Percentiles rank a stretch among this genome's conserved stretches.
Evolutionary conservation across 176 grass and related monocot genomes (phyloP).

Genomic region (Microstegium vimineum): DNA sequence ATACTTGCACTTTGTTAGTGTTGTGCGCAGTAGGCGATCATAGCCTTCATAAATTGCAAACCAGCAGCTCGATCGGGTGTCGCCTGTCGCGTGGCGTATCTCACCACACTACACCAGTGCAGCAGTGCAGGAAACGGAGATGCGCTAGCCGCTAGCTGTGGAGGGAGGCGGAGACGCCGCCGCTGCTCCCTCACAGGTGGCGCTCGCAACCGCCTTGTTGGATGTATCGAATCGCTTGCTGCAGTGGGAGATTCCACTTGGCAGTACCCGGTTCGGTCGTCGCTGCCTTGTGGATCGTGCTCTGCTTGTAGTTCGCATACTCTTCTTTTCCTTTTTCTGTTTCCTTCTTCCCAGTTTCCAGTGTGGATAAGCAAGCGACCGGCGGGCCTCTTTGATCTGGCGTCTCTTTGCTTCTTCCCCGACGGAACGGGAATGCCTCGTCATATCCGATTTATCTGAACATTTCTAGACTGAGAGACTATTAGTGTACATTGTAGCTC

Average conservation of each 20-base stretch:
- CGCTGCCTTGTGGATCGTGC: not conserved
- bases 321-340: not conserved
- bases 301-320: not conserved
- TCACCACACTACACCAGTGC: not conserved
- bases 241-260: not conserved
- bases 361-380: slow-evolving; percentile 16
- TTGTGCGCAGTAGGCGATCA: not conserved
- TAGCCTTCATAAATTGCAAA: not conserved
- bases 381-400: not conserved
- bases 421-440: slow-evolving; percentile 11
- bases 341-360: not conserved
- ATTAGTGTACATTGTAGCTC: not conserved
- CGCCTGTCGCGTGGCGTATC: not conserved
- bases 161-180: not conserved
- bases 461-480: not conserved
- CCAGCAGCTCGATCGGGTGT: not conserved
- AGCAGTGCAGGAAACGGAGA: not conserved
- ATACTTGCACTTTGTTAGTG: not conserved
- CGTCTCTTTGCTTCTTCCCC: slow-evolving; percentile 31
- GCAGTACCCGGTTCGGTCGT: not conserved
- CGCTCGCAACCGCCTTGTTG: not conserved
- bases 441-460: not conserved
- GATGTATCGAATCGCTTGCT: slow-evolving; percentile 17
- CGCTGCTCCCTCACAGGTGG: slow-evolving; percentile 17
- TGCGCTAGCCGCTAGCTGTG: not conserved